A percentile compares a stretch with the other conserved stretches of the same genome.
phyloP scores from a whole-genome alignment of 371 early-diverging fungal species.

The Phascolomyces articulosus region DNA sequence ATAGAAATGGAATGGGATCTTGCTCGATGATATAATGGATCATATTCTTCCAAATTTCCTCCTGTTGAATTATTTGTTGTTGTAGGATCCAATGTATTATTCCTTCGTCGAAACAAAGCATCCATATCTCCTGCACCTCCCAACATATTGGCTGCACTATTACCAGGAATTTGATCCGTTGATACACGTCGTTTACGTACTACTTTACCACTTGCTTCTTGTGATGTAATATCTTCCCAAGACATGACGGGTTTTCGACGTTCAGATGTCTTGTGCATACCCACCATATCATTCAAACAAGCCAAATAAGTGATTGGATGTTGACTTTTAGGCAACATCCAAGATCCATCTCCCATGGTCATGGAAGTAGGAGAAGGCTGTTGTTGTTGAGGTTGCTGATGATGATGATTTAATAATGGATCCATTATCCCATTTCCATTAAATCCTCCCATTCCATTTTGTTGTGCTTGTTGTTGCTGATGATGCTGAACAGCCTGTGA shows the following conservation, averaged over 20 bases:
- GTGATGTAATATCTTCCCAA: slow-evolving; percentile 22
- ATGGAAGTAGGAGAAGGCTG: background rate
- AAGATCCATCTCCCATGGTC: background rate
- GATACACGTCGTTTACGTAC: slow-evolving; percentile 53
- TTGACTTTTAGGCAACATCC: slow-evolving; percentile 44
- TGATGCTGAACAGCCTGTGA: slow-evolving; percentile 10
- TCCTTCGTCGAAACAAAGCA: slow-evolving; percentile 18
- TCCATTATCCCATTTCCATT: background rate
- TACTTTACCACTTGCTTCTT: slow-evolving; percentile 40
- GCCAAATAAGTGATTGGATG: slow-evolving; percentile 69
- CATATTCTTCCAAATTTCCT: background rate
- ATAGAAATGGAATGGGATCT: slow-evolving; percentile 17
- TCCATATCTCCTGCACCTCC: slow-evolving; percentile 7
- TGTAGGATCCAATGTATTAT: slow-evolving; percentile 13
- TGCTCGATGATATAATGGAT: slow-evolving; percentile 15
- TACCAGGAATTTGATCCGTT: slow-evolving; percentile 24
- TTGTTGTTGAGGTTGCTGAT: background rate
- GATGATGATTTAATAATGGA: background rate
- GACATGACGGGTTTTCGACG: slow-evolving; percentile 39
- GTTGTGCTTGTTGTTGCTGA: background rate
- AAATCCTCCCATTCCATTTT: background rate
- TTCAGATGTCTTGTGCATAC: slow-evolving; percentile 71
- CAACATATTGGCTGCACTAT: too few species aligned
- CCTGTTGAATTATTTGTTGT: background rate
- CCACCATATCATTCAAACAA: slow-evolving; percentile 79